Evolutionary conservation across 225 moss, liverwort and hornwort species (phyloP).

Genomic region (Straminergon stramineum): DNA sequence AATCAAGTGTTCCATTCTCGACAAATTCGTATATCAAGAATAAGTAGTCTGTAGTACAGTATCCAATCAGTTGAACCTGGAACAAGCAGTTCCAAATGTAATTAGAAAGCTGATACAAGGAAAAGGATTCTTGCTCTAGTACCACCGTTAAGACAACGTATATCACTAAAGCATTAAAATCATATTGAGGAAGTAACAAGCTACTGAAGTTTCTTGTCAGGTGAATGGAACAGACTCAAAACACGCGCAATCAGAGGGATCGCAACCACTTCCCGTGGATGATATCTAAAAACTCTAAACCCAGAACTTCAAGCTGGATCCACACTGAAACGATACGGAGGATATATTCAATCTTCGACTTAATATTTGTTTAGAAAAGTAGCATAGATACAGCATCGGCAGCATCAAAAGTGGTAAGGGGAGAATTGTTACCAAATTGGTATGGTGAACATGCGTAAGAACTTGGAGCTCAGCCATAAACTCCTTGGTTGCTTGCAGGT

Average conservation of each 20-base stretch:
- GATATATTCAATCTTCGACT: not conserved
- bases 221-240: not conserved
- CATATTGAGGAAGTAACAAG: not conserved
- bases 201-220: not conserved
- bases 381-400: not conserved
- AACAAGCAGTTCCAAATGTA: slow-evolving; percentile 22
- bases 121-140: not conserved
- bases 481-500: slow-evolving; percentile 80
- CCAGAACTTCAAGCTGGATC: not conserved
- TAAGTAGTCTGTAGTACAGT: slow-evolving; percentile 76
- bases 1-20: slow-evolving; percentile 86
- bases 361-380: not conserved
- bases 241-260: not conserved
- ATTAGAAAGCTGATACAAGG: not conserved
- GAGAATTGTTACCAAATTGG: slow-evolving; percentile 47
- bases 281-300: not conserved
- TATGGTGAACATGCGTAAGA: slow-evolving; percentile 94
- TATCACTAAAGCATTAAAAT: not conserved
- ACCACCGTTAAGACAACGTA: not conserved
- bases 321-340: not conserved
- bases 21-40: slow-evolving; percentile 90
- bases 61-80: slow-evolving; percentile 92
- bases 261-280: not conserved
- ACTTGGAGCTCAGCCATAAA: slow-evolving; percentile 97
- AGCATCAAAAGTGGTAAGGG: not conserved